phyloP scores from a whole-genome alignment of 108 stramenopile species.

The Pseudonitzschia delicatissima region DNA sequence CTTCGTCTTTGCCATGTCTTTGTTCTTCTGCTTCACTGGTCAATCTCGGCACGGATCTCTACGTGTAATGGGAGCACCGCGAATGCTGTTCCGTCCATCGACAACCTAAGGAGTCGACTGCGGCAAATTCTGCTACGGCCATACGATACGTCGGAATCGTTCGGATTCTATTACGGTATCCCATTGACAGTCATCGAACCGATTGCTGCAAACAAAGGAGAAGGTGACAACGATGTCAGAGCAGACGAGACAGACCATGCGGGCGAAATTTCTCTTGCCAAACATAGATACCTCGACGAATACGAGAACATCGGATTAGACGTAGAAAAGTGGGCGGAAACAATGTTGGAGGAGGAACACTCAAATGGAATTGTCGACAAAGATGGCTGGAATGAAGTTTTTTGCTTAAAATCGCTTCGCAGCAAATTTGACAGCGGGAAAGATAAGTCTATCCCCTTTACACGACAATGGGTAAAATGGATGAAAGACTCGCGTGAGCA shows the following conservation, averaged over 20 bases:
- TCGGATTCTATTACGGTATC: conserved; percentile 1
- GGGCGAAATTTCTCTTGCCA: neutral
- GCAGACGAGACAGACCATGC: neutral
- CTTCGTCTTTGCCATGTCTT: neutral
- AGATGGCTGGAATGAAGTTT: conserved; percentile 59
- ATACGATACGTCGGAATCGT: neutral
- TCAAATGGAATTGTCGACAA: neutral
- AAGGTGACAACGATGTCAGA: neutral
- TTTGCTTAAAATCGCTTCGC: conserved; percentile 41
- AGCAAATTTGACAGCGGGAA: conserved; percentile 42
- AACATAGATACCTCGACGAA: conserved; percentile 5
- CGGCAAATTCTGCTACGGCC: neutral
- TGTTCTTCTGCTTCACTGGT: neutral
- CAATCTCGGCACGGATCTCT: neutral
- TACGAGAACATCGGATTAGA: conserved; percentile 47
- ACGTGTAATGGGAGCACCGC: neutral
- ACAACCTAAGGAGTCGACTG: neutral
- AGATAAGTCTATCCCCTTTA: neutral
- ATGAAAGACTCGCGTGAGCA: conserved; percentile 7
- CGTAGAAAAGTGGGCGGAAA: conserved; percentile 55
- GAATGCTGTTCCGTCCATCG: neutral
- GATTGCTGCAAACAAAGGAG: neutral
- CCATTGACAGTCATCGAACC: neutral
- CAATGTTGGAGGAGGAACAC: conserved; percentile 38
- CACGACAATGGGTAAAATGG: conserved; percentile 19